Evolutionary conservation across 805 yeast genomes (phyloP).

Genomic region (Barnettozyma sucrosica): DNA sequence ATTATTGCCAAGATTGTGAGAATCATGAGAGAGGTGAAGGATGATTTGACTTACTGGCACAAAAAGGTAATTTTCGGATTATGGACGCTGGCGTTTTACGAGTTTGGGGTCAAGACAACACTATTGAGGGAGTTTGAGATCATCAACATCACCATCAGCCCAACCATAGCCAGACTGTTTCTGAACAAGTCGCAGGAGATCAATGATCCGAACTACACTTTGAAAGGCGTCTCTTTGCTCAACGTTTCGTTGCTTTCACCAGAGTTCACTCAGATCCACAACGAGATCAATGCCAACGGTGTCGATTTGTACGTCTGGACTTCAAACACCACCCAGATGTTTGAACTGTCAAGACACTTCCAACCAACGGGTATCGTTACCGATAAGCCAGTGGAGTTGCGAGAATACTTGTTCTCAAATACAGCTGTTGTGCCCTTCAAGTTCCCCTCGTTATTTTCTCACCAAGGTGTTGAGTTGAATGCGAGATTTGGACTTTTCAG

Average conservation of each 20-base stretch:
- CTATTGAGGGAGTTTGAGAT: slow-evolving; percentile 32
- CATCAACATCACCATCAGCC: slow-evolving; percentile 31
- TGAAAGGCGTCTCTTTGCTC: slow-evolving; percentile 49
- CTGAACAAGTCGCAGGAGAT: slow-evolving; percentile 22
- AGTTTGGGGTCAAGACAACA: slow-evolving; percentile 34
- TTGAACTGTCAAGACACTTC: slow-evolving; percentile 32
- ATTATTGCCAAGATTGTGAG: slow-evolving; percentile 36
- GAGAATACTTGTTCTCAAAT: slow-evolving; percentile 7
- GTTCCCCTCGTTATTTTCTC: slow-evolving; percentile 9
- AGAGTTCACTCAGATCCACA: slow-evolving; percentile 27
- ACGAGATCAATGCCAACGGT: slow-evolving; percentile 28
- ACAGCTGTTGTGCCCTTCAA: background rate
- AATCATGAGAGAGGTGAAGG: slow-evolving; percentile 30
- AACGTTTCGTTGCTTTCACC: slow-evolving; percentile 41
- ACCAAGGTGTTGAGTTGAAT: slow-evolving; percentile 1
- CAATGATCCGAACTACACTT: background rate
- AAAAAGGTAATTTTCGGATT: slow-evolving; percentile 43
- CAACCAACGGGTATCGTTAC: slow-evolving; percentile 37
- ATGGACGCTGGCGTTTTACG: slow-evolving; percentile 44
- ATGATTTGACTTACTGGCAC: slow-evolving; percentile 41
- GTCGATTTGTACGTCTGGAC: slow-evolving; percentile 48
- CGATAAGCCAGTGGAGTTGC: slow-evolving; percentile 30
- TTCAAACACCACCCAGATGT: slow-evolving; percentile 34
- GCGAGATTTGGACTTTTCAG: slow-evolving; percentile 13
- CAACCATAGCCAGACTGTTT: slow-evolving; percentile 28